A percentile compares a stretch with the other conserved stretches of the same genome.
phyloP scores from a whole-genome alignment of 2,329 filamentous ascomycete genomes.

The Hyphodiscus sp. region DNA sequence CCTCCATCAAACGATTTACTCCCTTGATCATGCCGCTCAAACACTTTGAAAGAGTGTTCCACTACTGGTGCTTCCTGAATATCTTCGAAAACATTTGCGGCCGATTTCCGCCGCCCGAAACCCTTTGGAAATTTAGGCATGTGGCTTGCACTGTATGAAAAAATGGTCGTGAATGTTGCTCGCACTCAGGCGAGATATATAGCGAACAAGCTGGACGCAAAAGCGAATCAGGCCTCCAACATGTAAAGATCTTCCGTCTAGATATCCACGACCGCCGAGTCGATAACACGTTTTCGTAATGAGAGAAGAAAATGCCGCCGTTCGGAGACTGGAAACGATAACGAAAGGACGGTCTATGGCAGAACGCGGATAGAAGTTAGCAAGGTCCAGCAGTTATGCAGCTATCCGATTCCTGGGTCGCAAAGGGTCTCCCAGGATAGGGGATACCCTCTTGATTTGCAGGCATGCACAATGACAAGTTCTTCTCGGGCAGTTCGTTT shows the following conservation, averaged over 20 bases:
- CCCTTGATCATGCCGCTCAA: conserved; percentile 24
- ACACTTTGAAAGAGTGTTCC: conserved; percentile 30
- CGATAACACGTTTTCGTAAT: neutral
- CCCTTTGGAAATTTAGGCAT: conserved; percentile 32
- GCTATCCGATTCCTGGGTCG: conserved; percentile 18
- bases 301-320: neutral
- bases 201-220: neutral
- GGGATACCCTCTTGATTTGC: conserved; percentile 11
- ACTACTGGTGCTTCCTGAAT: conserved; percentile 14
- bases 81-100: conserved; percentile 27
- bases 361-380: conserved; percentile 21
- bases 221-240: neutral
- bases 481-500: conserved; percentile 15
- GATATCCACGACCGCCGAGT: neutral
- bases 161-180: conserved; percentile 1
- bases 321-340: conserved; percentile 14
- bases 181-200: conserved; percentile 7
- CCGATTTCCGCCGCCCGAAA: conserved; percentile 31
- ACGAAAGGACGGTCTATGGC: conserved; percentile 23
- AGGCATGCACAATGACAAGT: conserved; percentile 17
- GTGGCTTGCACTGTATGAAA: conserved; percentile 20
- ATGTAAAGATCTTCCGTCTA: neutral
- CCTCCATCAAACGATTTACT: conserved; percentile 29
- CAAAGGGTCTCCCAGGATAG: conserved; percentile 11
- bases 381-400: conserved; percentile 20